Evolutionary conservation across 352 stramenopile genomes (phyloP).

Genomic region (Globisporangium perplexum): DNA sequence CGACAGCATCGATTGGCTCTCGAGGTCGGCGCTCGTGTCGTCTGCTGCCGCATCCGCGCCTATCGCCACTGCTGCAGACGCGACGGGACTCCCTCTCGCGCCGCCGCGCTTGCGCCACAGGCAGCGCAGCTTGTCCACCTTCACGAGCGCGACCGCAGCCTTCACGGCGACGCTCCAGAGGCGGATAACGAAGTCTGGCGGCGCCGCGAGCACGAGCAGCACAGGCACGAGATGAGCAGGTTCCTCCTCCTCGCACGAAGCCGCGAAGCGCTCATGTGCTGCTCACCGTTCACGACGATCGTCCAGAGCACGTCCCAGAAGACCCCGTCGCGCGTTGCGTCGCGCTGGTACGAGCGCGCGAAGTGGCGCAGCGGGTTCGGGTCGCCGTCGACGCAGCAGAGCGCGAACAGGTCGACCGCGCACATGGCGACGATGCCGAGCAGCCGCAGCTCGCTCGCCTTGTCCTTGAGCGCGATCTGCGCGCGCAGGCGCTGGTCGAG

Average conservation of each 20-base stretch:
- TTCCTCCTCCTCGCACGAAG: too few species aligned
- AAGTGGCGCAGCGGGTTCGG: conserved; percentile 56
- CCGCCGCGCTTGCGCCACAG: conserved; percentile 3
- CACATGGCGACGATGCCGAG: conserved; percentile 50
- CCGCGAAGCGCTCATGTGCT: too few species aligned
- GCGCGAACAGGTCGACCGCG: conserved; percentile 45
- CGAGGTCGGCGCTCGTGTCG: conserved; percentile 1
- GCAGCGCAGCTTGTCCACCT: conserved; percentile 27
- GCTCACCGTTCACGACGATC: conserved; percentile 74
- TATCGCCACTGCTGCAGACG: not conserved
- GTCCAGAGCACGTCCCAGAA: conserved; percentile 73
- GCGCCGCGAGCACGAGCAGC: not conserved
- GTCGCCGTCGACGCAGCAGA: conserved; percentile 58
- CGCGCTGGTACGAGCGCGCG: conserved; percentile 25
- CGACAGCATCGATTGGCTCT: conserved; percentile 8
- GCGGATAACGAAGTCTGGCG: conserved; percentile 64
- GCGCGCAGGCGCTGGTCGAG: conserved; percentile 60
- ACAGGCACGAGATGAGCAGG: not conserved
- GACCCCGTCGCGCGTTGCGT: conserved; percentile 18
- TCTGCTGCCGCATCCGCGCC: not conserved
- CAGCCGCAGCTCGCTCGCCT: conserved; percentile 46
- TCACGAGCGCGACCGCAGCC: conserved; percentile 42
- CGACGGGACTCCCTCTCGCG: not conserved
- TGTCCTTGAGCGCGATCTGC: conserved; percentile 75
- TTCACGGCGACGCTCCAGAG: conserved; percentile 57